A percentile compares a stretch with the other conserved stretches of the same genome.
Evolutionary conservation across 345 rosid species (phyloP).

Genomic region (Nephelium lappaceum): DNA sequence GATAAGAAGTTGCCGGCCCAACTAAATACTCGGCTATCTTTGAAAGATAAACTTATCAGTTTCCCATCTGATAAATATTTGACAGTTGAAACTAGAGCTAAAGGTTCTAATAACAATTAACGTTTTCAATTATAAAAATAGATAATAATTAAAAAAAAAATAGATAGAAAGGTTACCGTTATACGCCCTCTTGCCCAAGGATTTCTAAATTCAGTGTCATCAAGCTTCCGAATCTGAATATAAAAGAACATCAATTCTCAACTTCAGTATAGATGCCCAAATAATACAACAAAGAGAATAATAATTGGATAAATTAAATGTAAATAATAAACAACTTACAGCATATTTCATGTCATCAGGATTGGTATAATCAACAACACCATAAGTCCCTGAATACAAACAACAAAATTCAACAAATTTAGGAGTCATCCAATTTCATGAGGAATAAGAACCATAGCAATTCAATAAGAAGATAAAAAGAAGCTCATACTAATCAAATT

Average conservation of each 20-base stretch:
- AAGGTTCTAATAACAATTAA: too few species aligned
- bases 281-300: background rate
- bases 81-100: too few species aligned
- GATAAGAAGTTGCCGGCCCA: too few species aligned
- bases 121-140: too few species aligned
- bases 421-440: background rate
- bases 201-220: conserved; percentile 28
- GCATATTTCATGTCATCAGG: conserved; percentile 96
- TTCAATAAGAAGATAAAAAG: background rate
- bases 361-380: conserved; percentile 90
- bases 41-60: too few species aligned
- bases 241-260: background rate
- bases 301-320: background rate
- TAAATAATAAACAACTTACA: conserved; percentile 48
- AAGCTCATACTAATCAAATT: background rate
- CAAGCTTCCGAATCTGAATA: conserved; percentile 24
- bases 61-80: too few species aligned
- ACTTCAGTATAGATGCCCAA: background rate
- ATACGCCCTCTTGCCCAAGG: conserved; percentile 28
- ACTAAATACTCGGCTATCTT: too few species aligned
- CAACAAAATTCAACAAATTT: conserved; percentile 4
- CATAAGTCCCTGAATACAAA: conserved; percentile 70
- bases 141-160: background rate
- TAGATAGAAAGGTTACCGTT: conserved; percentile 3
- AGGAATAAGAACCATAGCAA: background rate